These are phyloP conservation scores for Thielaviopsis euricoi DNA, from an alignment of 2,329 filamentous ascomycete species.

Conservation along the genomic window DNA sequence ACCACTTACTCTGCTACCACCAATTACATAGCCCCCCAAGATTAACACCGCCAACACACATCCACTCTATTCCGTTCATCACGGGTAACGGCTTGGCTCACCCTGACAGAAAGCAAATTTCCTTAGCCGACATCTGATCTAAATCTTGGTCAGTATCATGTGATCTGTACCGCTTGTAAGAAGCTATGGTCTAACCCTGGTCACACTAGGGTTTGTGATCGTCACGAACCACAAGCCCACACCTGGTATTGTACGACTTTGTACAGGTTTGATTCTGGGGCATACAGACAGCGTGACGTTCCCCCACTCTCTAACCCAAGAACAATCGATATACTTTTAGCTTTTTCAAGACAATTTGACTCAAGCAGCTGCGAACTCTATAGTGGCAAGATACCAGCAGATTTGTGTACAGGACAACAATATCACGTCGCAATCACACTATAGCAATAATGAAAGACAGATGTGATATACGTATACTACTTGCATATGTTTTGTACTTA, in stretches of 20 bases:
- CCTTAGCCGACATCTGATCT: too few relatives aligned
- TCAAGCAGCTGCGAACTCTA: too few relatives aligned
- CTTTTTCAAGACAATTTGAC: too few relatives aligned
- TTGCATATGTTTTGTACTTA: neutral
- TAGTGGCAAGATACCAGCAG: neutral
- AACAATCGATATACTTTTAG: too few relatives aligned
- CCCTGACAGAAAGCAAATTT: too few relatives aligned
- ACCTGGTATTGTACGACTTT: too few relatives aligned
- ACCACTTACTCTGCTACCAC: too few relatives aligned
- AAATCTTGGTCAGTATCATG: neutral
- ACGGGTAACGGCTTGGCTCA: neutral
- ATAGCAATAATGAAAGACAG: neutral
- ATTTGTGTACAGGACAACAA: neutral
- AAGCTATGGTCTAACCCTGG: neutral
- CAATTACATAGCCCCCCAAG: too few relatives aligned
- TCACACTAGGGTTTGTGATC: neutral
- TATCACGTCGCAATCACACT: neutral
- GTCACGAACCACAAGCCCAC: neutral
- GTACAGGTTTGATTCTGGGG: neutral
- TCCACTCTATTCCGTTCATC: too few relatives aligned
- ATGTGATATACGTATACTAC: too few relatives aligned
- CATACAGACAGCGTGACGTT: neutral
- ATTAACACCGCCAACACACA: too few relatives aligned
- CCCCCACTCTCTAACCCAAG: neutral
- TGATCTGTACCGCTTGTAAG: neutral